Base-by-base conservation (phyloP, 108 stramenopile species). In the Bacterosira constricta region DNA sequence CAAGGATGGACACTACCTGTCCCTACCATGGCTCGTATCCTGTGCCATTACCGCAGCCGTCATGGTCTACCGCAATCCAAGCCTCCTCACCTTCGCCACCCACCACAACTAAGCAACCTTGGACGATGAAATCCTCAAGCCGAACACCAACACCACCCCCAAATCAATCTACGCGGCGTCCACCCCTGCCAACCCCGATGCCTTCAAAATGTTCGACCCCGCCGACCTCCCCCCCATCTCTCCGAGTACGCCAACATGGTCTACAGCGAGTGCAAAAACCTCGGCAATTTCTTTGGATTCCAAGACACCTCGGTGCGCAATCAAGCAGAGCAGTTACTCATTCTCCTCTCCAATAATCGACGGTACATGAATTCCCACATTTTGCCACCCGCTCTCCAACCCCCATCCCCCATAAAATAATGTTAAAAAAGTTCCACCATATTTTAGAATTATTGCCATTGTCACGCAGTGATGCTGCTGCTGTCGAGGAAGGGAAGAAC, bases 291-390 rank as follows among this genome's bases (percentile, higher is more conserved):
- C 64, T 94, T 93, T 73, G 92, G 92, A 36, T 93, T 93, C 49
- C 91, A 93, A 69, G 91, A 94, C 67, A 80, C 92, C 8, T 95
- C 91, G 3, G 97, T 96, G 0, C 66, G 95, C 12, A 98, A 97
- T 66, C 97, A 98, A 81, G 96, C 94, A 10, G 98, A 99, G 71
- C 97, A 99, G 57, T 66, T 96, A 23, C 73, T 99, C 36, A 93
- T 96, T 30, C 77, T 99, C 17, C 71, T 97, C 42, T 86, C 85
- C 47, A 99, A 97, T 89, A 94, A 98, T 68, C 92, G 96, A 36
- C 81, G 97, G 26, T 95, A 96, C 83, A 94, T 94, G 93, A 94
- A 86, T 71, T 86, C 85, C 36, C 89, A 91, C 34, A 86, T 88
- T 52, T 45, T 92, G 8, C 90, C 90, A 8, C 80, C 85, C 12